These are phyloP conservation scores for Solanum sitiens DNA, from an alignment of 257 asterid species.

Conservation along the genomic window DNA sequence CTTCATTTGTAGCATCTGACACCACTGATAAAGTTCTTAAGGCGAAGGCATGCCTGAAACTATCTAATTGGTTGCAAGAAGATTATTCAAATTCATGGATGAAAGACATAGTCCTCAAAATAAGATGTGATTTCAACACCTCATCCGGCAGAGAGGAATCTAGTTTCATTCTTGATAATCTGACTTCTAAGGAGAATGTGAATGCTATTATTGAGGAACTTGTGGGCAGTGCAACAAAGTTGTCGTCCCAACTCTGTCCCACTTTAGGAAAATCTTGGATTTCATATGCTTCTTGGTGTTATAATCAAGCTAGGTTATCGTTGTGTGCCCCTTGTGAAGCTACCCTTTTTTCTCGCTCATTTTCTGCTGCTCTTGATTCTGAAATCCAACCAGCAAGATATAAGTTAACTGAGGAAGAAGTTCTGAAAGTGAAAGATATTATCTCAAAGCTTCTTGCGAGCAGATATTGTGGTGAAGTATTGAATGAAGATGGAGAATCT, in stretches of 20 bases:
- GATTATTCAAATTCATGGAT: conserved; percentile 29
- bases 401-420: conserved; percentile 59
- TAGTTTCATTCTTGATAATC: conserved; percentile 19
- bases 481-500: conserved; percentile 23
- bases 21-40: conserved; percentile 47
- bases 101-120: conserved; percentile 41
- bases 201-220: conserved; percentile 51
- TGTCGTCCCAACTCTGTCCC: conserved; percentile 84
- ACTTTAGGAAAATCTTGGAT: conserved; percentile 94
- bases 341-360: conserved; percentile 44
- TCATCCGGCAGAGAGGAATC: conserved; percentile 26
- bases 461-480: conserved; percentile 23
- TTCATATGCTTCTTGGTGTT: conserved; percentile 94
- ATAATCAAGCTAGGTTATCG: conserved; percentile 57
- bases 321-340: conserved; percentile 28
- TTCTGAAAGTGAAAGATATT: conserved; percentile 39
- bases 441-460: conserved; percentile 35
- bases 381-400: conserved; percentile 61
- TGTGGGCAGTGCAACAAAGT: conserved; percentile 60
- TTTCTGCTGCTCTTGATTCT: conserved; percentile 54
- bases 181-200: conserved; percentile 24
- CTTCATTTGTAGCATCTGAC: conserved; percentile 30
- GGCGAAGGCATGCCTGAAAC: conserved; percentile 95
- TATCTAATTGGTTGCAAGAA: conserved; percentile 68
- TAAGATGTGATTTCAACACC: conserved; percentile 44